A percentile compares a stretch with the other conserved stretches of the same genome.
Conservation (phyloP, 495 filamentous ascomycete genomes). For the Aspergillus indologenus region DNA sequence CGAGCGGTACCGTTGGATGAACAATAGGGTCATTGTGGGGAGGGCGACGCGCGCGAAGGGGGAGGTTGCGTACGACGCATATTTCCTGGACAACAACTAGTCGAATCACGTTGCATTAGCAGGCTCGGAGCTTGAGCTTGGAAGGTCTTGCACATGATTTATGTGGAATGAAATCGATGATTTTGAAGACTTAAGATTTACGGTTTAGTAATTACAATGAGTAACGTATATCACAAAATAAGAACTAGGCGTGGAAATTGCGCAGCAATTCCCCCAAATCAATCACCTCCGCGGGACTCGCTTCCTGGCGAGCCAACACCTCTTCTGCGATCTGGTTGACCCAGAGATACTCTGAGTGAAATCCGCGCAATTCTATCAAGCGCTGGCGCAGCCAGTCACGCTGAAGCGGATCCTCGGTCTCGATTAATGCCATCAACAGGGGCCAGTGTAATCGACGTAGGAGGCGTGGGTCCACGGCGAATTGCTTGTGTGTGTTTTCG, state of each 20-base stretch:
- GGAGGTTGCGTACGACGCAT: constrained; percentile 32
- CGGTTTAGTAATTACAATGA: constrained; percentile 17
- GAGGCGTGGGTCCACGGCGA: constrained; percentile 32
- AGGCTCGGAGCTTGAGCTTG: neutral
- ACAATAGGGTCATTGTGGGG: constrained; percentile 32
- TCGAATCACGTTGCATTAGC: no score
- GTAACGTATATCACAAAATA: neutral
- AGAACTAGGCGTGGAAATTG: constrained; percentile 11
- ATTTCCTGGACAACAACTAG: constrained; percentile 25
- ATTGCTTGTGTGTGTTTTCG: constrained; percentile 40
- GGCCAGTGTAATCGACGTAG: constrained; percentile 45
- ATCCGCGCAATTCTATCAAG: constrained; percentile 31
- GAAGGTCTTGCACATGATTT: no score
- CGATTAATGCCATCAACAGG: constrained; percentile 44
- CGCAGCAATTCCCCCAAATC: constrained; percentile 37
- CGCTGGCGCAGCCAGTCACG: constrained; percentile 40
- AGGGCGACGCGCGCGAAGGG: constrained; percentile 27
- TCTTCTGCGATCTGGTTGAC: constrained; percentile 35
- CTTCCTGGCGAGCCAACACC: constrained; percentile 32
- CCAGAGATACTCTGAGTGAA: constrained; percentile 36
- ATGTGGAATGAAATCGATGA: no score
- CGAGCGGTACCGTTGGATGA: constrained; percentile 36
- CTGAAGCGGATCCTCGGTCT: constrained; percentile 37
- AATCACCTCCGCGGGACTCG: constrained; percentile 24
- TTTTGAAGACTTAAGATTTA: no score